phyloP scores from a whole-genome alignment of 1,284 basidiomycete species.

The Sphagnurus paluster region DNA sequence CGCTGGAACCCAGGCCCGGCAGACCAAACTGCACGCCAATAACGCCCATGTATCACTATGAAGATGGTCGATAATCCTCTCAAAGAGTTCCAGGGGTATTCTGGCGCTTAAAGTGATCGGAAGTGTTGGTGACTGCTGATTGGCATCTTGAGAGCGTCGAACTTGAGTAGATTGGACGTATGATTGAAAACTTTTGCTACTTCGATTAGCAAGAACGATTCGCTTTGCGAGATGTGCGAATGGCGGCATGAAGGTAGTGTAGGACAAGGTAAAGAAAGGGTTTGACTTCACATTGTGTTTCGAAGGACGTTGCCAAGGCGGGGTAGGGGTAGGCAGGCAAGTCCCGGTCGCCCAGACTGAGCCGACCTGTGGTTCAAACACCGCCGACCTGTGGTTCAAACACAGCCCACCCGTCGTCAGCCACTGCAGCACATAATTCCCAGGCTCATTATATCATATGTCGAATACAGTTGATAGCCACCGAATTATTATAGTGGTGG shows the following conservation, averaged over 20 bases:
- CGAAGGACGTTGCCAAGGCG: no score
- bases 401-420: no score
- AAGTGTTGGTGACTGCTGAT: conserved; percentile 2
- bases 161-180: background rate
- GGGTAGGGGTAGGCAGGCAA: no score
- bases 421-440: no score
- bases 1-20: conserved; percentile 22
- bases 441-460: no score
- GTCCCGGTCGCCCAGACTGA: no score
- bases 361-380: no score
- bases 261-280: background rate
- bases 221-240: conserved; percentile 13
- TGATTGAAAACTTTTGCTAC: background rate
- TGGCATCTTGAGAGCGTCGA: background rate
- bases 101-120: conserved; percentile 5
- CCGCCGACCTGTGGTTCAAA: no score
- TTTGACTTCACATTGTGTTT: no score
- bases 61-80: conserved; percentile 18
- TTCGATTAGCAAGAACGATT: conserved; percentile 7
- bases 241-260: conserved; percentile 8
- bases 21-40: conserved; percentile 21
- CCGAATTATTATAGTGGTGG: no score
- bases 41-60: conserved; percentile 13
- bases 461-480: no score
- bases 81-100: conserved; percentile 19